Conservation (phyloP, 345 rosid species). For the Sonneratia caseolaris region DNA sequence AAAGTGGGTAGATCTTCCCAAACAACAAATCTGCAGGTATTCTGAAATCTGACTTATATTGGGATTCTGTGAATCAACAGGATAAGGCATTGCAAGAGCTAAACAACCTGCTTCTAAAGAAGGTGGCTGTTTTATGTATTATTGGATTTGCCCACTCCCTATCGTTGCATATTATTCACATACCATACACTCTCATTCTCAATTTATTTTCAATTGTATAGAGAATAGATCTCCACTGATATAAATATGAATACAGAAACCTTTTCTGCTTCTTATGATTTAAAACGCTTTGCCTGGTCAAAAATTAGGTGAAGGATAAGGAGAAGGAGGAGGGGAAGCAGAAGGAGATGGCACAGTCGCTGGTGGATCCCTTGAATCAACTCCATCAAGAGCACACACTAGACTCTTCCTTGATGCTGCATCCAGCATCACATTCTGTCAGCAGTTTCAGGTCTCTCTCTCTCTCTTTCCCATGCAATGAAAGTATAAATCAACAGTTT, state of each 20-base stretch:
- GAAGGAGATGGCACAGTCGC: neutral
- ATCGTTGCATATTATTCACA: neutral
- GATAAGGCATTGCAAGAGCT: conserved; percentile 26
- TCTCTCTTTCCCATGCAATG: neutral
- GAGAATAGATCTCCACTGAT: neutral
- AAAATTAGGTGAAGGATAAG: conserved; percentile 5
- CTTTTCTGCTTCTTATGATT: neutral
- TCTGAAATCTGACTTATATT: neutral
- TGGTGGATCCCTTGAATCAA: conserved; percentile 1
- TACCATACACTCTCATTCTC: neutral
- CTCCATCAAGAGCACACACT: conserved; percentile 1
- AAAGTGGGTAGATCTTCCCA: neutral
- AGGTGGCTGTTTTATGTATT: conserved; percentile 3
- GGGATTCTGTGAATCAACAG: conserved; percentile 4
- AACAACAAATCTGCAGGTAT: neutral
- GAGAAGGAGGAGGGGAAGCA: conserved; percentile 3
- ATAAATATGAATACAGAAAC: neutral
- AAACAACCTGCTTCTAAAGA: conserved; percentile 20
- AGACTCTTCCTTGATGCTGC: neutral
- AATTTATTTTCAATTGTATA: neutral
- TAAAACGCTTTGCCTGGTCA: neutral
- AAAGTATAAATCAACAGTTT: too few relatives aligned
- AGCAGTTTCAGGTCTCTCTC: neutral
- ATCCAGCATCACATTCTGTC: neutral
- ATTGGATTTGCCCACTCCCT: neutral